phyloP scores from a whole-genome alignment of 1,284 basidiomycete genomes.

The Irpex lacteus region DNA sequence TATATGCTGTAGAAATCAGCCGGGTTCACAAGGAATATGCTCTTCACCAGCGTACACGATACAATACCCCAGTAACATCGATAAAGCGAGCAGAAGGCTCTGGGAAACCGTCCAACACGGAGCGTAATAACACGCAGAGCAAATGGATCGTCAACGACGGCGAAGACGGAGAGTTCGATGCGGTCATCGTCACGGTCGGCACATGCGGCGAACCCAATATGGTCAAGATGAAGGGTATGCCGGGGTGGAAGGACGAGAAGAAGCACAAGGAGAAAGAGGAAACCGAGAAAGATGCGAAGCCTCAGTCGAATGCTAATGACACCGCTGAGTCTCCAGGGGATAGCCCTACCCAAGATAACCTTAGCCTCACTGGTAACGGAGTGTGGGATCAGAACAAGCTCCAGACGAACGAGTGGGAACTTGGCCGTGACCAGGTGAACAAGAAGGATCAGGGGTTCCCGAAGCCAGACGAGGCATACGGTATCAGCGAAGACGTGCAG shows the following conservation, averaged over 20 bases:
- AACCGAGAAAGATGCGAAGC: background rate
- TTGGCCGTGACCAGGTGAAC: slow-evolving; percentile 10
- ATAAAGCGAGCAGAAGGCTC: slow-evolving; percentile 27
- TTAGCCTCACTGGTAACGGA: background rate
- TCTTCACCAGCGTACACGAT: slow-evolving; percentile 47
- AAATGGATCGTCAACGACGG: slow-evolving; percentile 54
- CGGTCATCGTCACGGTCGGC: slow-evolving; percentile 54
- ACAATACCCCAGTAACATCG: slow-evolving; percentile 42
- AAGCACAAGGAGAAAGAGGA: slow-evolving; percentile 1
- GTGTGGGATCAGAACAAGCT: slow-evolving; percentile 5
- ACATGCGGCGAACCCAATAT: slow-evolving; percentile 55
- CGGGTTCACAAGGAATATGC: slow-evolving; percentile 55
- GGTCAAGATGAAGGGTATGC: slow-evolving; percentile 47
- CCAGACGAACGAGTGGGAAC: slow-evolving; percentile 8
- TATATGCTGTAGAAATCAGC: slow-evolving; percentile 37
- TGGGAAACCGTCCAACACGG: slow-evolving; percentile 10
- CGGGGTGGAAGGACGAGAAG: slow-evolving; percentile 22
- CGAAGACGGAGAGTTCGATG: slow-evolving; percentile 51
- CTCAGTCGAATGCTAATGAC: background rate
- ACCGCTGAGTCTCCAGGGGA: slow-evolving; percentile 4
- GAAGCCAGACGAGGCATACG: slow-evolving; percentile 14
- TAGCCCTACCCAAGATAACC: slow-evolving; percentile 11
- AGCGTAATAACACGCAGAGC: slow-evolving; percentile 10
- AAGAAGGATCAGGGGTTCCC: slow-evolving; percentile 19
- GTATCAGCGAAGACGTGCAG: slow-evolving; percentile 10